These are phyloP conservation scores for Stephanodiscus triporus DNA, from an alignment of 108 stramenopile species.

Conservation along the genomic window DNA sequence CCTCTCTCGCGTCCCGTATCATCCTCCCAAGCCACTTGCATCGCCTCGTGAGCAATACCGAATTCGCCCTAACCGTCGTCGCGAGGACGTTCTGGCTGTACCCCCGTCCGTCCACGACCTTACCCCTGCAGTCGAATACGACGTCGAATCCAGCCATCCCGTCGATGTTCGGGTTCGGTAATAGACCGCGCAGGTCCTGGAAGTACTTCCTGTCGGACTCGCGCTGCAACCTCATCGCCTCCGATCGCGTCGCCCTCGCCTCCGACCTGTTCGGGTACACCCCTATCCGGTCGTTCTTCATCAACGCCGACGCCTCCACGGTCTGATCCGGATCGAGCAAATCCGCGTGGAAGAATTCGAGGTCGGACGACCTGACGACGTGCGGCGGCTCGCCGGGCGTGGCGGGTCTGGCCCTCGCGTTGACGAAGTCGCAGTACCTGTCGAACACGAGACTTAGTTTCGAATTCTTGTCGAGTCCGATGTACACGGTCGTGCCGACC, in stretches of 20 bases:
- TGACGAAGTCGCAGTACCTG: conserved; percentile 71
- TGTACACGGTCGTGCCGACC: conserved; percentile 63
- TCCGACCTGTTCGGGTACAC: conserved; percentile 53
- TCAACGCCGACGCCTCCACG: conserved; percentile 76
- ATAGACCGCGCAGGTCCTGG: conserved; percentile 53
- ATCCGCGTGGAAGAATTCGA: conserved; percentile 77
- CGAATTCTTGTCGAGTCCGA: conserved; percentile 77
- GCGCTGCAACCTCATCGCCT: conserved; percentile 57
- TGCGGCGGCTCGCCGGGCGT: conserved; percentile 1
- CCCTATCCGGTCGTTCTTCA: conserved; percentile 84
- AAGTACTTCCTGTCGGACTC: conserved; percentile 76
- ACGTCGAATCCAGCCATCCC: conserved; percentile 52
- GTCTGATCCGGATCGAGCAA: conserved; percentile 60
- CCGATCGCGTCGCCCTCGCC: conserved; percentile 45
- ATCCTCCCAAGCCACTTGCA: conserved; percentile 71
- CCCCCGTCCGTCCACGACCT: conserved; percentile 68
- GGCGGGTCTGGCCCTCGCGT: conserved; percentile 33
- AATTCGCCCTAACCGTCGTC: conserved; percentile 64
- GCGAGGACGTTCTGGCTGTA: conserved; percentile 67
- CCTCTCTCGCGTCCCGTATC: conserved; percentile 56
- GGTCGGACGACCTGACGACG: conserved; percentile 42
- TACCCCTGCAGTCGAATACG: conserved; percentile 75
- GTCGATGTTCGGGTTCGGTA: conserved; percentile 49
- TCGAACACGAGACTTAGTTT: conserved; percentile 65
- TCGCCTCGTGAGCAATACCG: conserved; percentile 60